Percentiles rank a stretch among this genome's conserved stretches.
Evolutionary conservation across 495 filamentous ascomycete species (phyloP).

Genomic region (Aspergillus saccharolyticus): DNA sequence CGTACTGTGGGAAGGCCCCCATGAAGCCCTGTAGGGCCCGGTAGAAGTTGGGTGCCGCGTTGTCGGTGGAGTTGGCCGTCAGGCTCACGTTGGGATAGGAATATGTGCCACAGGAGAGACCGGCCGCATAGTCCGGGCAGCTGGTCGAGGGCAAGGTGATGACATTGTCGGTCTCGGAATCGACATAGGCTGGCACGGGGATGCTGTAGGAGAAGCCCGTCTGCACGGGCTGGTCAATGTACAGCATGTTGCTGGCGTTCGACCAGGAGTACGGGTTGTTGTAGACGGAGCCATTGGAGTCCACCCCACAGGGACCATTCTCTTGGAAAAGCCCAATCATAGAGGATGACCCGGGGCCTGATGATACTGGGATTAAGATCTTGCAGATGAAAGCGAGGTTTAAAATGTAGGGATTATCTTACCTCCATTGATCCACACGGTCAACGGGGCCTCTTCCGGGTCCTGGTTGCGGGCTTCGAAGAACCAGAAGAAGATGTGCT

Average conservation of each 20-base stretch:
- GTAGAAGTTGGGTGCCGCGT: slow-evolving; percentile 56
- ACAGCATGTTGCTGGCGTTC: slow-evolving; percentile 57
- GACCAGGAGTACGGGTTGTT: slow-evolving; percentile 58
- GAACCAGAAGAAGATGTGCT: slow-evolving; percentile 67
- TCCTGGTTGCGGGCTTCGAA: slow-evolving; percentile 54
- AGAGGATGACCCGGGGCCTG: slow-evolving; percentile 50
- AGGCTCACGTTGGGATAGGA: slow-evolving; percentile 44
- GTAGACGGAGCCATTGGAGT: slow-evolving; percentile 41
- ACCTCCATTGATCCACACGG: slow-evolving; percentile 59
- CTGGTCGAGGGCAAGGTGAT: slow-evolving; percentile 36
- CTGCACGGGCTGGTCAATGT: slow-evolving; percentile 59
- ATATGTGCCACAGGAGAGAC: slow-evolving; percentile 50
- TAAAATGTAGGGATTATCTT: not conserved
- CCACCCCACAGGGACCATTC: slow-evolving; percentile 54
- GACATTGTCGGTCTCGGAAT: slow-evolving; percentile 1
- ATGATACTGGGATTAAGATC: not conserved
- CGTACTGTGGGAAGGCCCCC: slow-evolving; percentile 58
- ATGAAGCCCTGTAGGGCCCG: slow-evolving; percentile 59
- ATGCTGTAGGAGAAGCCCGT: slow-evolving; percentile 55
- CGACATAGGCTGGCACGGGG: slow-evolving; percentile 28
- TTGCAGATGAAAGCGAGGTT: not conserved
- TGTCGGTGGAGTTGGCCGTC: slow-evolving; percentile 49
- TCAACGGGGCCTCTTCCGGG: slow-evolving; percentile 51
- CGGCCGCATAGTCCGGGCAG: slow-evolving; percentile 51
- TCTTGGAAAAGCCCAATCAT: slow-evolving; percentile 60